Evolutionary conservation across 2,329 filamentous ascomycete species (phyloP).

Genomic region (Fusarium heterosporum): DNA sequence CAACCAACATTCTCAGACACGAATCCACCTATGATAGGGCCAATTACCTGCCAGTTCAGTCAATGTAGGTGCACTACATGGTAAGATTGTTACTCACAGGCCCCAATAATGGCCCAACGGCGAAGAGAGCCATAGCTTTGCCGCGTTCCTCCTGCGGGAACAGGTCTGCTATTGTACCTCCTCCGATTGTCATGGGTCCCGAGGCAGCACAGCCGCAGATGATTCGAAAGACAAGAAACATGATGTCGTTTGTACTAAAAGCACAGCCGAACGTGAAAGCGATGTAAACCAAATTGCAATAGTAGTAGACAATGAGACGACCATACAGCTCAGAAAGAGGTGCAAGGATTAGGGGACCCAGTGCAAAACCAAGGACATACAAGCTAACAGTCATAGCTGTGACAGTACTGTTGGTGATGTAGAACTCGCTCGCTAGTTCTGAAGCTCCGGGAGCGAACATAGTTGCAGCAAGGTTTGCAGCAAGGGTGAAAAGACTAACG

Average conservation of each 20-base stretch:
- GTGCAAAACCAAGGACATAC: conserved; percentile 34
- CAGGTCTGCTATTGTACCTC: conserved; percentile 35
- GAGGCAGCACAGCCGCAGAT: conserved; percentile 36
- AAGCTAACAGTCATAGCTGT: conserved; percentile 30
- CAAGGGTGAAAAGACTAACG: conserved; percentile 59
- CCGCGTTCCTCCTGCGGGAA: conserved; percentile 56
- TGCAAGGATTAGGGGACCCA: conserved; percentile 34
- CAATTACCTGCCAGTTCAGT: conserved; percentile 21
- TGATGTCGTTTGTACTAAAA: conserved; percentile 18
- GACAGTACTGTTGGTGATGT: conserved; percentile 17
- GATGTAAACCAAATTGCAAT: conserved; percentile 13
- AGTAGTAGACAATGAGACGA: conserved; percentile 29
- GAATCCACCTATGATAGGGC: conserved; percentile 57
- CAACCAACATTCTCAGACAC: conserved; percentile 60
- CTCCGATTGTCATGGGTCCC: conserved; percentile 33
- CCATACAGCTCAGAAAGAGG: conserved; percentile 37
- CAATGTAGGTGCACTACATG: fast-evolving
- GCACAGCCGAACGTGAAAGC: conserved; percentile 31
- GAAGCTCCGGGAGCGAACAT: conserved; percentile 42
- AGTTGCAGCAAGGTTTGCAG: conserved; percentile 37
- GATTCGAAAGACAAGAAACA: conserved; percentile 36
- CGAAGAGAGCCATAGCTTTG: conserved; percentile 71
- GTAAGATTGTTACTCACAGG: conserved; percentile 51
- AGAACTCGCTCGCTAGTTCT: conserved; percentile 27
- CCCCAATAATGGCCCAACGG: conserved; percentile 69